Base-by-base conservation (phyloP, 1,139 yeast genomes). In the Protomyces inouyei region DNA sequence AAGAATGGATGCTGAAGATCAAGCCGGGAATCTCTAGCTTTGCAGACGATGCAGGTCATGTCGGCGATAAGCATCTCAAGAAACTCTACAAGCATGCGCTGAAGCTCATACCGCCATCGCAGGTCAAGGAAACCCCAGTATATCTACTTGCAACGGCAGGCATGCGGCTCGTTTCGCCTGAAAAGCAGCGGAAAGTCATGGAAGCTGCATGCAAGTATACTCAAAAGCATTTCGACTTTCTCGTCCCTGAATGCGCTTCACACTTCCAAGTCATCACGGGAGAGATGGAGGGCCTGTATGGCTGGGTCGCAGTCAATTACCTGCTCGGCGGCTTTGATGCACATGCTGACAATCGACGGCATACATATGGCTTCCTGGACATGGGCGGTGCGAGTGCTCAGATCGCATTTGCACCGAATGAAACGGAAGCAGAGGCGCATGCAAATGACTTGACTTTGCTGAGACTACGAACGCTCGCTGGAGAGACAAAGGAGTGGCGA, bases 381-480 rank as follows among this genome's bases (percentile, higher is more conserved):
- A 86, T 89, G 91, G 96, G 96, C 3, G 96, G 96, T 0, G 95
- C 95, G 0, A 86, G 93, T 1, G 86, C 95, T 0, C 96, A 89
- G 72, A 83, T 89, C 45, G 88, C 90, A 0, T 88, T 87, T 73
- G 87, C 84, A 69, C 95, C 95, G 0, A 82, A 83, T 70, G 66
- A 76, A 21, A 78, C 86, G 0, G 88, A 85, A 68, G 76, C 78
- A 14, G 76, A 74, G 5, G 83, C 82, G 65, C 87, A 85, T 69
- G 73, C 77, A 61, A 83, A 84, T 64, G 83, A 82, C 60, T 74
- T 88, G 65, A 83, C 82, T 71, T 76, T 77, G 46, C 74, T 88
- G 1, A 77, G 78, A 21, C 75, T 88, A 55, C 76, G 82, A 38
- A 76, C 79, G 18, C 69, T 82, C 21, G 67, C 73, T 46, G 77